Base-by-base conservation (phyloP, 2,329 filamentous ascomycete species). In the Paraconiothyrium brasiliense region DNA sequence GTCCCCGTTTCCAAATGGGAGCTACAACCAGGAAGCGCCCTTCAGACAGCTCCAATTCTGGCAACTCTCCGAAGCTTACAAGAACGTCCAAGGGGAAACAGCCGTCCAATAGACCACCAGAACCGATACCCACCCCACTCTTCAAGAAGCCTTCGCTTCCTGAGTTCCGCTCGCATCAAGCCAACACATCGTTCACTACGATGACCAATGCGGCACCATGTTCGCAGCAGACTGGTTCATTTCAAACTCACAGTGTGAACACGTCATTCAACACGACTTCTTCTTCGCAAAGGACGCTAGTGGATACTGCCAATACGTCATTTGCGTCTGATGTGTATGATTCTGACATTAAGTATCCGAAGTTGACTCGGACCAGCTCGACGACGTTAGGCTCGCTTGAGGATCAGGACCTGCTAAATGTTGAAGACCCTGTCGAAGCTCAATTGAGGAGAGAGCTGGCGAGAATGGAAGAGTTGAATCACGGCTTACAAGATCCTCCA, bases 41-140 rank as follows among this genome's bases (percentile, higher is more conserved):
- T 8, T 73, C 63, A 7, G 64, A 72, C 22, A 58, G 63, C 47
- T 71, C 59, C 9, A 51, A 56, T 10, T 63, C 64, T 61, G 66
- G 54, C 27, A 69, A 50, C n/a, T 67, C 72, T 6, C 62, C 69
- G 35, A 77, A 76, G 59, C 66, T 72, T 59, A 72, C 72, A 14
- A 74, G 67, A 54, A 71, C 57, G 32, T 61, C 59, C 32, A 70
- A 69, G 57, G 71, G 68, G n/a, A 70, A 70, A 61, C 70, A 74
- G 68, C 62, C 66, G 22, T 49, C 59, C 41, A 54, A 60, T 3
- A 56, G 39, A 14, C 14, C 64, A 7, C 20, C 50, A n/a, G 41
- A 52, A 2, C 41, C n/a, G 11, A 37, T 13, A 16, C 52, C 58
- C 24, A 37, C 43, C 27, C 30, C 60, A 0, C 27, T 61, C 1